Evolutionary conservation across 2,329 filamentous ascomycete genomes (phyloP).

Genomic region (Cytospora mali): DNA sequence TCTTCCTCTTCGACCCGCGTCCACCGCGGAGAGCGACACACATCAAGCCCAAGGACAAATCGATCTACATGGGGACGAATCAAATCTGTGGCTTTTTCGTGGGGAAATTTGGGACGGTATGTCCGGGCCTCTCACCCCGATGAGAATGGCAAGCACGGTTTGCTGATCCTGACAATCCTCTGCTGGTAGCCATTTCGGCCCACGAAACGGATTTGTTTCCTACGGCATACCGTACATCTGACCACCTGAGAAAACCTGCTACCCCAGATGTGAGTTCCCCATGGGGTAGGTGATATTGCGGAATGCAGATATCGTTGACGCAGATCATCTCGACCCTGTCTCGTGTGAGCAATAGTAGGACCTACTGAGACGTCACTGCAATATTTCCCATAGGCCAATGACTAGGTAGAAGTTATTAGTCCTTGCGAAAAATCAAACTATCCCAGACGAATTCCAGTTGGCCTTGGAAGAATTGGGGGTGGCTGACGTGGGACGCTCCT

Average conservation of each 20-base stretch:
- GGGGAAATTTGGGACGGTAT: not conserved
- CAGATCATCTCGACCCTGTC: not conserved
- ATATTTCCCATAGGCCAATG: not conserved
- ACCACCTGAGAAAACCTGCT: not conserved
- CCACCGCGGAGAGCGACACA: not conserved
- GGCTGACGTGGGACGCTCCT: not conserved
- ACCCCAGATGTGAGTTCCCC: not conserved
- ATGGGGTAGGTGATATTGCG: not conserved
- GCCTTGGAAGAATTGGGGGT: not conserved
- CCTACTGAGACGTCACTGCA: not conserved
- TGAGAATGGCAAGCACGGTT: not conserved
- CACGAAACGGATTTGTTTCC: not conserved
- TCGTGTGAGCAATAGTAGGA: not conserved
- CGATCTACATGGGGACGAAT: not conserved
- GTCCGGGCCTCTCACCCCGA: not conserved
- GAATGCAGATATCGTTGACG: not conserved
- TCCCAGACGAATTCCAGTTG: not conserved
- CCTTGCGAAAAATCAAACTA: not conserved
- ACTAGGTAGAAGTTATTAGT: not conserved
- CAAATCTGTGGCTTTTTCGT: not conserved
- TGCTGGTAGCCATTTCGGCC: not conserved
- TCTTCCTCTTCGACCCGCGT: not conserved
- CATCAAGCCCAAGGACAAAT: not conserved
- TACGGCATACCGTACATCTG: not conserved
- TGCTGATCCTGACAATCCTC: not conserved